Conservation (phyloP, 768 basidiomycete genomes). For the Boletus reticuloceps region DNA sequence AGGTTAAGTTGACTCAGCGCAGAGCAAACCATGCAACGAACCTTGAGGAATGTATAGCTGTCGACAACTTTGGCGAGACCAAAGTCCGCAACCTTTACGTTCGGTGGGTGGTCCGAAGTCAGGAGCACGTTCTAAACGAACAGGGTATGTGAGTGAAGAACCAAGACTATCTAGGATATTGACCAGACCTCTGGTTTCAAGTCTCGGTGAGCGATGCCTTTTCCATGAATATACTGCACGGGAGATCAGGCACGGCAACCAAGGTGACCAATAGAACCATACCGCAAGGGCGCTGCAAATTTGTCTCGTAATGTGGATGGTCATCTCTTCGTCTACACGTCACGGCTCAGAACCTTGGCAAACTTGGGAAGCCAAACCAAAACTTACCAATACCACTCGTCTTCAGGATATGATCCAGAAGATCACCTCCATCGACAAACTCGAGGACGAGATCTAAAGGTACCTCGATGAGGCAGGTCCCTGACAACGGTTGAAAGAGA, state of each 20-base stretch:
- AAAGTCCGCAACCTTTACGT: slow-evolving; percentile 92
- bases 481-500: neutral
- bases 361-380: neutral
- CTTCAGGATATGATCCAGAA: slow-evolving; percentile 75
- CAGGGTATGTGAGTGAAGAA: slow-evolving; percentile 1
- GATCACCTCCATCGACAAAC: slow-evolving; percentile 83
- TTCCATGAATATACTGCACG: slow-evolving; percentile 59
- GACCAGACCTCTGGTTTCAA: slow-evolving; percentile 75
- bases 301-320: slow-evolving; percentile 74
- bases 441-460: slow-evolving; percentile 77
- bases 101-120: slow-evolving; percentile 65
- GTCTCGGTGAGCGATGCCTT: slow-evolving; percentile 89
- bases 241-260: slow-evolving; percentile 1
- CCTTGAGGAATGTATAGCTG: slow-evolving; percentile 71
- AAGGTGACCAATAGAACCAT: slow-evolving; percentile 21
- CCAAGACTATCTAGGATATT: neutral
- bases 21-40: slow-evolving; percentile 32
- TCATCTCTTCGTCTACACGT: slow-evolving; percentile 48
- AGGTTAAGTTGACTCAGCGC: neutral
- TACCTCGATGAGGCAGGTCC: slow-evolving; percentile 23
- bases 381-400: slow-evolving; percentile 58
- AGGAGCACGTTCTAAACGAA: slow-evolving; percentile 70
- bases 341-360: neutral
- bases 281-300: slow-evolving; percentile 79
- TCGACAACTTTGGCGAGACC: slow-evolving; percentile 93